These are phyloP conservation scores for Iris pallida DNA, from an alignment of 116 monocot genomes.

Conservation along the genomic window DNA sequence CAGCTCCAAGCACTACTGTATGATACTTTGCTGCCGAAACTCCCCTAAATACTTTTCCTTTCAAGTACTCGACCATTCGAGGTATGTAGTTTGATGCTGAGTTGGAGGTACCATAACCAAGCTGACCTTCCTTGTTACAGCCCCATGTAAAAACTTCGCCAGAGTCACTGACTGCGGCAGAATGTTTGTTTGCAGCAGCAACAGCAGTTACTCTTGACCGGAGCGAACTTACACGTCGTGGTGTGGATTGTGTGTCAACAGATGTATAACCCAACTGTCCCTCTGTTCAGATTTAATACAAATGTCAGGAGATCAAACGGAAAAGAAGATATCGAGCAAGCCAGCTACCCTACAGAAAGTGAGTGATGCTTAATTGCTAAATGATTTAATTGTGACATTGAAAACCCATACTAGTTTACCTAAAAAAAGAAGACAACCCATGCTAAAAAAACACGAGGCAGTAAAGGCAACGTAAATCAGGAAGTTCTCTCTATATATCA, in stretches of 20 bases:
- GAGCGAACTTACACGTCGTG: conserved; percentile 84
- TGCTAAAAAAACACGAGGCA: too few species aligned
- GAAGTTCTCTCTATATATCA: too few species aligned
- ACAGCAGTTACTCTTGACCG: conserved; percentile 66
- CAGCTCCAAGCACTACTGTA: conserved; percentile 71
- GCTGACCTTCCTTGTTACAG: conserved; percentile 97
- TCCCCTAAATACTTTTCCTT: conserved; percentile 71
- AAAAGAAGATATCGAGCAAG: too few species aligned
- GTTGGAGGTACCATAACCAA: conserved; percentile 98
- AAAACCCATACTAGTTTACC: too few species aligned
- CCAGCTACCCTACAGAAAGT: too few species aligned
- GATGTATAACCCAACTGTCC: conserved; percentile 98
- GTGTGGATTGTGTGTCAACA: conserved; percentile 90
- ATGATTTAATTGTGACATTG: too few species aligned
- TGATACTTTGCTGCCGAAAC: conserved; percentile 94
- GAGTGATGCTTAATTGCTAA: too few species aligned
- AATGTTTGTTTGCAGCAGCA: conserved; percentile 96
- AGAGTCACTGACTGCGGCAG: conserved; percentile 79
- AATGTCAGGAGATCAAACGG: too few species aligned
- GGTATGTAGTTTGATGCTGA: conserved; percentile 95
- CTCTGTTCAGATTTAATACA: conserved; percentile 37
- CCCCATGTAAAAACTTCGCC: conserved; percentile 99
- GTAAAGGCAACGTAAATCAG: too few species aligned
- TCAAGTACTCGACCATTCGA: conserved; percentile 88
- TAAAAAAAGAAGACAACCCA: too few species aligned